These are phyloP conservation scores for Ensete glaucum DNA, from an alignment of 176 grass and related monocot genomes.

Conservation along the genomic window DNA sequence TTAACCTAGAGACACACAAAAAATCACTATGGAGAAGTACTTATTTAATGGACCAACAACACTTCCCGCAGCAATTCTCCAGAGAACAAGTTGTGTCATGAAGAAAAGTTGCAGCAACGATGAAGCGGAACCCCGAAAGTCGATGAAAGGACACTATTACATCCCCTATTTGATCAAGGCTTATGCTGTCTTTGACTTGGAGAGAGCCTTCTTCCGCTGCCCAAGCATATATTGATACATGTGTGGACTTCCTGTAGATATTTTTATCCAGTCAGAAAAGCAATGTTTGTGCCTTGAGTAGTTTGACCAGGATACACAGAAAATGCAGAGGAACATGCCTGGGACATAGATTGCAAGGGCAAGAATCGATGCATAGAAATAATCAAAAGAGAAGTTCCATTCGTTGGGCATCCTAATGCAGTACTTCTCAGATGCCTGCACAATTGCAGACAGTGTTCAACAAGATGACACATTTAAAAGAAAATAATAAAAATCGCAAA, in stretches of 20 bases:
- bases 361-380: conserved; percentile 17
- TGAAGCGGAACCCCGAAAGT: neutral
- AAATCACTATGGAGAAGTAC: neutral
- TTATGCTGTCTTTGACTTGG: conserved; percentile 41
- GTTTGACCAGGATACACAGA: conserved; percentile 1
- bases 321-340: conserved; percentile 11
- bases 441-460: neutral
- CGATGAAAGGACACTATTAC: neutral
- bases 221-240: conserved; percentile 54
- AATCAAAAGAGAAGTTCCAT: conserved; percentile 27
- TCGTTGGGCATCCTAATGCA: conserved; percentile 29
- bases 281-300: neutral
- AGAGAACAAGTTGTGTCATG: neutral
- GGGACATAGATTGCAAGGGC: conserved; percentile 22
- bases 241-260: conserved; percentile 38
- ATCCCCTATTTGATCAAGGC: neutral
- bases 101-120: neutral
- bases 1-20: no score
- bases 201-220: conserved; percentile 45
- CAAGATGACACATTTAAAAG: neutral
- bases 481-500: neutral
- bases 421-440: conserved; percentile 26
- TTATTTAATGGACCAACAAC: neutral
- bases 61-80: neutral
- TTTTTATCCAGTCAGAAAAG: neutral